Conservation (phyloP, 805 yeast species). For the Myxozyma geophila region DNA sequence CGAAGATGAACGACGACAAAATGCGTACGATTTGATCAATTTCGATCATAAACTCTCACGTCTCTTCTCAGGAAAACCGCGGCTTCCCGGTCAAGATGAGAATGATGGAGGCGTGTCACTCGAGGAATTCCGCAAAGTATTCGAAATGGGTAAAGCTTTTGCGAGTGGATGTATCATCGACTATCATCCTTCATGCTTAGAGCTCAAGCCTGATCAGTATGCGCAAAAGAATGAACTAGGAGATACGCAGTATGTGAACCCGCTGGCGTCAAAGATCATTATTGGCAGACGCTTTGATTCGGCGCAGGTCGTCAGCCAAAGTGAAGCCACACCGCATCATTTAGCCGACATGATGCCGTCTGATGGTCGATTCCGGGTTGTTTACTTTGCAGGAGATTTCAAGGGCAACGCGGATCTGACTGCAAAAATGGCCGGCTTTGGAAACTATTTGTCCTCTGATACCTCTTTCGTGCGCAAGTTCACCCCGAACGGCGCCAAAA, state of each 20-base stretch:
- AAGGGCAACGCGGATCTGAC: constrained; percentile 13
- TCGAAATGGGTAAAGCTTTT: constrained; percentile 43
- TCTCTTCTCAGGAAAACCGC: constrained; percentile 45
- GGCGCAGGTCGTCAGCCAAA: constrained; percentile 40
- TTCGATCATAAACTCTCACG: constrained; percentile 45
- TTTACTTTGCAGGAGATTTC: constrained; percentile 43
- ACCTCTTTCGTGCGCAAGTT: constrained; percentile 34
- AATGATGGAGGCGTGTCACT: constrained; percentile 37
- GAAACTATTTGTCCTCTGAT: constrained; percentile 15
- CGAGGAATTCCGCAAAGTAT: constrained; percentile 43
- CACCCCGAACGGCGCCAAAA: constrained; percentile 43
- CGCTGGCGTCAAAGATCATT: constrained; percentile 39
- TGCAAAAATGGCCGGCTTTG: constrained; percentile 16
- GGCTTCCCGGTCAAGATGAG: constrained; percentile 23
- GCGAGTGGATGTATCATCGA: constrained; percentile 46
- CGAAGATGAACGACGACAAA: constrained; percentile 43
- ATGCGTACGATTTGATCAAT: constrained; percentile 45
- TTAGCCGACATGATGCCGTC: constrained; percentile 41
- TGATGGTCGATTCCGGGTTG: constrained; percentile 46
- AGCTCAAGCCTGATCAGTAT: constrained; percentile 19
- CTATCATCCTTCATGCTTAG: constrained; percentile 39
- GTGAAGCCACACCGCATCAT: constrained; percentile 42
- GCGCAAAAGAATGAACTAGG: constrained; percentile 17
- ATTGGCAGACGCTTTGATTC: constrained; percentile 43
- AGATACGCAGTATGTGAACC: constrained; percentile 7